Evolutionary conservation across 2,329 filamentous ascomycete species (phyloP).

Genomic region (Ascochyta pisi): DNA sequence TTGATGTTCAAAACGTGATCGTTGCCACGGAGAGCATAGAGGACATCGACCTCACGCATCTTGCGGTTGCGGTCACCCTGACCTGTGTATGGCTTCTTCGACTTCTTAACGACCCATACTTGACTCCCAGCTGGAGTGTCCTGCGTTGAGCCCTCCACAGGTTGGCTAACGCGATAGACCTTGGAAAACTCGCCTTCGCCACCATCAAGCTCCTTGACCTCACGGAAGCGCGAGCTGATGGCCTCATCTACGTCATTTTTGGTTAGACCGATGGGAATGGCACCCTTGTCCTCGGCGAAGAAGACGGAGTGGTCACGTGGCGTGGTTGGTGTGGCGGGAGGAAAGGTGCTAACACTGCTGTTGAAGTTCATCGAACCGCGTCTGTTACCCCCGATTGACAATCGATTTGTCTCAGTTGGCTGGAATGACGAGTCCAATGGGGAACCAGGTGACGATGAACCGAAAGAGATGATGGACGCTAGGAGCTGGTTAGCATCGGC

Average conservation of each 20-base stretch:
- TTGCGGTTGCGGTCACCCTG: constrained; percentile 81
- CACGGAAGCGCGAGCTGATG: constrained; percentile 77
- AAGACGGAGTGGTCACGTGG: constrained; percentile 64
- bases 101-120: constrained; percentile 94
- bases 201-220: constrained; percentile 70
- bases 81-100: constrained; percentile 79
- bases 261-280: constrained; percentile 66
- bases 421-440: constrained; percentile 77
- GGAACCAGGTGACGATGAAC: constrained; percentile 74
- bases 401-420: constrained; percentile 74
- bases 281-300: constrained; percentile 66
- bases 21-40: constrained; percentile 77
- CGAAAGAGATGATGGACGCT: constrained; percentile 63
- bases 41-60: constrained; percentile 80
- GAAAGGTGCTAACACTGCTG: constrained; percentile 57
- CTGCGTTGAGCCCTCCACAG: constrained; percentile 40
- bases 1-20: constrained; percentile 87
- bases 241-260: constrained; percentile 77
- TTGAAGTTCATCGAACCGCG: constrained; percentile 49
- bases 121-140: constrained; percentile 40
- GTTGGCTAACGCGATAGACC: constrained; percentile 79
- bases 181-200: constrained; percentile 93
- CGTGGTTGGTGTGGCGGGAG: constrained; percentile 83
- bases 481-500: constrained; percentile 46
- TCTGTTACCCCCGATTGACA: constrained; percentile 75